Evolutionary conservation across 768 basidiomycete species (phyloP), one percentile per base, ranked within the genome.

Genomic region (Mycena crocata): DNA sequence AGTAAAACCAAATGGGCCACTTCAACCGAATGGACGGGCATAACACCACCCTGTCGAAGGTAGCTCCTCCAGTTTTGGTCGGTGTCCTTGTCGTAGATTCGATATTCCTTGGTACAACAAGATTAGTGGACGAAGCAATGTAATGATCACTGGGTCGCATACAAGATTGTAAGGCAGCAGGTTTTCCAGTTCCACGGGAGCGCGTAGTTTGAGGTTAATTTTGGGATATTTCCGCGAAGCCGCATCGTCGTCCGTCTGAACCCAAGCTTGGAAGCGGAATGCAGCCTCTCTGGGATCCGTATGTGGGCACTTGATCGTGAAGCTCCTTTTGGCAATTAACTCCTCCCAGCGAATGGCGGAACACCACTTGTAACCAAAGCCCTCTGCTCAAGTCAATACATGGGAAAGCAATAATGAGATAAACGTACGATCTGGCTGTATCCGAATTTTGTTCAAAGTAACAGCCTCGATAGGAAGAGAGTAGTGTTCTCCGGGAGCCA

Each of bases 361-460:
- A 49, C 93, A 96, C 96, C 96, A 99, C 73, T 89, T 91, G 79
- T 98, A 98, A 23, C 96, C 96, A 74, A 99, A 98, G 19, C 98
- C 98, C 78, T 95, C 96, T 98, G 9, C 32, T 9, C 24, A 45
- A 51, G 12, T 54, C 35, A 23, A 70, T 26, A 72, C 48, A 39
- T 44, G 37, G 44, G 57, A 40, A 55, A 30, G 13, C 49, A 15
- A 1, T 14, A 24, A 40, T 40, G 17, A 7, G 31, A 79, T 21
- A 42, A 17, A 59, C 94, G 80, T 76, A 97, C 97, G 93, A 76
- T 99, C 94, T 42, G 98, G 98, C 72, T 98, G 91, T 26, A 99
- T 81, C 68, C 91, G 88, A 63, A 99, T 86, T 62, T 92, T 88
- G 74, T 92, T 89, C 66, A 90, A 89, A 37, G 88, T 91, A 1